Conservation (phyloP, 2,329 filamentous ascomycete species). For the Dactylellina haptotyla region DNA sequence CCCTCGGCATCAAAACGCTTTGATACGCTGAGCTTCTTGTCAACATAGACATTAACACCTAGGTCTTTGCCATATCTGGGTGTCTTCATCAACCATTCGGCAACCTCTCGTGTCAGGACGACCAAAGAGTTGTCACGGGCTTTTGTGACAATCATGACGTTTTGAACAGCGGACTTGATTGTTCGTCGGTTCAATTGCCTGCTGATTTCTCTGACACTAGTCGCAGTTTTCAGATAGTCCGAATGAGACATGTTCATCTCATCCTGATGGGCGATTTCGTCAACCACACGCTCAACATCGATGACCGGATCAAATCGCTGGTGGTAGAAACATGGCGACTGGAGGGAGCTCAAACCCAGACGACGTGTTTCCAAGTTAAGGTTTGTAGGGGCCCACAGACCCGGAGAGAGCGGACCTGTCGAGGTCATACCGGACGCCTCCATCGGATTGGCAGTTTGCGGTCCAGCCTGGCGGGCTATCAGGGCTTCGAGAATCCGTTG, state of each 20-base stretch:
- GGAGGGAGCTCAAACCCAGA: conserved; percentile 66
- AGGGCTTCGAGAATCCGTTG: conserved; percentile 51
- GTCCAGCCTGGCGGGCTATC: conserved; percentile 51
- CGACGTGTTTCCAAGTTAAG: conserved; percentile 59
- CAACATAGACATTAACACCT: conserved; percentile 98
- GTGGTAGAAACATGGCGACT: conserved; percentile 97
- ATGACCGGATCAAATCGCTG: conserved; percentile 96
- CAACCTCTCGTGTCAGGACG: conserved; percentile 83
- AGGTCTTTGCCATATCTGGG: conserved; percentile 87
- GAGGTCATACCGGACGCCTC: conserved; percentile 27
- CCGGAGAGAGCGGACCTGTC: conserved; percentile 10
- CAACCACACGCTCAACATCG: conserved; percentile 91
- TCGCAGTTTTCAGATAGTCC: conserved; percentile 91
- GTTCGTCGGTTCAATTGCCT: conserved; percentile 92
- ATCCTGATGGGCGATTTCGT: conserved; percentile 83
- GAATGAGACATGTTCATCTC: conserved; percentile 91
- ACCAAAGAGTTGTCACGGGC: conserved; percentile 94
- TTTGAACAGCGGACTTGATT: conserved; percentile 88
- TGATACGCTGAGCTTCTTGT: conserved; percentile 87
- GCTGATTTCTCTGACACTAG: conserved; percentile 91
- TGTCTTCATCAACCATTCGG: conserved; percentile 86
- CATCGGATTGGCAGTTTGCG: conserved; percentile 48
- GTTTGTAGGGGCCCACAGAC: conserved; percentile 36
- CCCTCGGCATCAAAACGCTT: conserved; percentile 84
- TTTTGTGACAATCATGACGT: conserved; percentile 98